These are phyloP conservation scores for Aspergillus uvarum DNA, from an alignment of 2,329 filamentous ascomycete genomes.

Conservation along the genomic window DNA sequence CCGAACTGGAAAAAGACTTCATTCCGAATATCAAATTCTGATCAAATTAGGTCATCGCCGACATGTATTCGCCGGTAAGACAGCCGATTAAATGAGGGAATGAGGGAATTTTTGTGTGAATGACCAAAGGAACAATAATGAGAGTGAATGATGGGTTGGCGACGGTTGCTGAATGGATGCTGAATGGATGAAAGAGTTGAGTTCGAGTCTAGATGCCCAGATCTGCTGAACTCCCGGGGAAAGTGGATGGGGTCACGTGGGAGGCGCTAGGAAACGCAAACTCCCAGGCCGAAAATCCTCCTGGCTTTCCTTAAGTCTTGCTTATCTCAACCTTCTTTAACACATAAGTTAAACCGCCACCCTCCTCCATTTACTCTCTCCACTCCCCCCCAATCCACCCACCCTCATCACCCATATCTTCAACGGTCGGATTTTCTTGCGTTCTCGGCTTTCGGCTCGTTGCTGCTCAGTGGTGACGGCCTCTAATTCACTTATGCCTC, in stretches of 20 bases:
- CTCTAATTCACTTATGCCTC: slow-evolving; percentile 36
- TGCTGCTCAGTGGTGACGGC: slow-evolving; percentile 37
- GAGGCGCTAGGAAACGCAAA: slow-evolving; percentile 35
- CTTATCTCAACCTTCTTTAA: slow-evolving; percentile 26
- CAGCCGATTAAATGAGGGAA: neutral
- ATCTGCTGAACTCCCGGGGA: slow-evolving; percentile 26
- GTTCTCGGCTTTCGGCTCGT: slow-evolving; percentile 31
- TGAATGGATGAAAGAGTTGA: neutral
- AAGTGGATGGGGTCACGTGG: slow-evolving; percentile 41
- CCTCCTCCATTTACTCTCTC: slow-evolving; percentile 15
- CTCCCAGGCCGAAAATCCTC: slow-evolving; percentile 44
- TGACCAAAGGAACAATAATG: neutral
- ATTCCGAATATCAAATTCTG: slow-evolving; percentile 24
- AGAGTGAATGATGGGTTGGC: neutral
- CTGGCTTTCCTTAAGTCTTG: slow-evolving; percentile 33
- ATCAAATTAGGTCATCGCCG: slow-evolving; percentile 22
- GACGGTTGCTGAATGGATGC: slow-evolving; percentile 1
- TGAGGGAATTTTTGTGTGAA: neutral
- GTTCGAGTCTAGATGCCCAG: slow-evolving; percentile 25
- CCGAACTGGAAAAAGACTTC: slow-evolving; percentile 56
- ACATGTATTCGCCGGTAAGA: neutral
- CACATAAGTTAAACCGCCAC: neutral
- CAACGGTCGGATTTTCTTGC: slow-evolving; percentile 27
- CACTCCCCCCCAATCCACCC: neutral
- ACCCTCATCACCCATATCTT: slow-evolving; percentile 11